phyloP scores from a whole-genome alignment of 2,329 filamentous ascomycete species.

The Fusarium pseudograminearum region DNA sequence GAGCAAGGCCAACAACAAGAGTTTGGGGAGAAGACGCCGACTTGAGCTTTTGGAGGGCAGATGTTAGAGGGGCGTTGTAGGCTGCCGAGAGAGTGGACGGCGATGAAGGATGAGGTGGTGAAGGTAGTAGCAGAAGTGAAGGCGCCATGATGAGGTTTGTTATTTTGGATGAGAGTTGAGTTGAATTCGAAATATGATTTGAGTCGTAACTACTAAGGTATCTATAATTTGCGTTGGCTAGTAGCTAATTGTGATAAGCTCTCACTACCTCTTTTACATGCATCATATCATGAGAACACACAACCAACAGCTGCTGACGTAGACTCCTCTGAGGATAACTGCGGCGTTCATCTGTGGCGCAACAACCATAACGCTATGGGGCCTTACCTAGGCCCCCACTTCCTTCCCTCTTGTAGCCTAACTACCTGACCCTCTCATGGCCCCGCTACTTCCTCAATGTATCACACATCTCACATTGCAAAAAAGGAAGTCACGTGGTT shows the following conservation, averaged over 20 bases:
- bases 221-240: neutral
- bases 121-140: slow-evolving; percentile 70
- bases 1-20: slow-evolving; percentile 69
- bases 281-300: neutral
- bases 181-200: neutral
- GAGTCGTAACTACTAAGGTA: neutral
- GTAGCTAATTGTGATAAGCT: neutral
- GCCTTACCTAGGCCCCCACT: no score
- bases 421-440: no score
- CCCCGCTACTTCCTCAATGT: no score
- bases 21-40: slow-evolving; percentile 46
- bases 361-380: no score
- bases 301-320: neutral
- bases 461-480: no score
- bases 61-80: slow-evolving; percentile 70
- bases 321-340: neutral
- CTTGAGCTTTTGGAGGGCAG: slow-evolving; percentile 64
- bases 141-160: slow-evolving; percentile 13
- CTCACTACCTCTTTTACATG: neutral
- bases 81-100: slow-evolving; percentile 66
- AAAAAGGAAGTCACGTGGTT: no score
- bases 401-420: no score
- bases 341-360: no score
- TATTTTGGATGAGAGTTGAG: neutral
- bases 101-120: slow-evolving; percentile 68